Base-by-base conservation (phyloP, 148 eudicot species). In the Camellia granthamiana region DNA sequence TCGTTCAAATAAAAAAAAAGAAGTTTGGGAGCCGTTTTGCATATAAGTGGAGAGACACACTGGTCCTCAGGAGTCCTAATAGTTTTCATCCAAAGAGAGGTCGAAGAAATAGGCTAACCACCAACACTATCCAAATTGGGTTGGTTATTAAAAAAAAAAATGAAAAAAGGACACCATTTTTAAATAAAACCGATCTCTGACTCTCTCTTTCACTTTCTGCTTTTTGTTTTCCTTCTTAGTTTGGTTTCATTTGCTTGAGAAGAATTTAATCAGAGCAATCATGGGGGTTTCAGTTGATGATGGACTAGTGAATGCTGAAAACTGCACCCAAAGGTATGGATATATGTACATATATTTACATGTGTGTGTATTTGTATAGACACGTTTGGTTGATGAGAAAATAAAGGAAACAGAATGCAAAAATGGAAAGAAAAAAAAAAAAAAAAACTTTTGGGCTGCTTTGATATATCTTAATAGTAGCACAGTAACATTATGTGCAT, bases 261-360 rank as follows among this genome's bases (percentile, higher is more conserved):
- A 7, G 7, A 49, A 5, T 49, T 49, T 49, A 49, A 7, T 49
- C 52, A 49, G 52, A 49, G 52, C 42, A 19, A 42, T 56, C 12
- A 73, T 77, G 80, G 67, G 77, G 68, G 41, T 76, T 23, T 30
- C 80, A 11, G 52, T 56, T 4, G 30, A 54, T 30, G 12, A 30
- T 74, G 14, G n/a, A 7, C 5, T 21, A 30, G 19, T 30, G 63
- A 41, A 81, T 46, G 79, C 79, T 44, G 46, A 67, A 65, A 78
- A 83, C 13, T 81, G 85, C 55, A 81, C 86, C 49, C 84, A 71
- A 79, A 86, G 88, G 38, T n/a, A 71, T 10, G 41, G 51, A 21
- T 10, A 71, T 6, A 71, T 14, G 7, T 56, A 21, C 11, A 46
- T 21, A 70, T 9, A 46, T 14, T 7, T 14, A 23, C 12, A 54